Percentiles rank a stretch among this genome's conserved stretches.
Conservation (phyloP, 2,329 filamentous ascomycete species). For the Lecanicillium sp. region DNA sequence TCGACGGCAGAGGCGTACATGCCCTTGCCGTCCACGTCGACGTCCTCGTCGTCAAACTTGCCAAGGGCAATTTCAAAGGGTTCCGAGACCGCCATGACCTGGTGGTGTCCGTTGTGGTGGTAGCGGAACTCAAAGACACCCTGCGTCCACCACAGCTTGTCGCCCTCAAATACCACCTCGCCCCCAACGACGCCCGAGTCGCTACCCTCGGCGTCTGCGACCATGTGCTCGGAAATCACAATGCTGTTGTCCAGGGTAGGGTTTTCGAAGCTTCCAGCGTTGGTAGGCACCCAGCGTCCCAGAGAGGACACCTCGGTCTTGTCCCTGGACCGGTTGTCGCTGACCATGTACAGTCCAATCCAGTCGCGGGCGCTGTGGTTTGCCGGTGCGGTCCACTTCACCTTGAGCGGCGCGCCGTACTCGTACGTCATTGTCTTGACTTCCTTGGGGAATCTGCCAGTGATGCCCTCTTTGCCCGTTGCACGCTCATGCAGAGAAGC, state of each 20-base stretch:
- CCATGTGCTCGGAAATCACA: slow-evolving; percentile 58
- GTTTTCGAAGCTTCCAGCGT: slow-evolving; percentile 68
- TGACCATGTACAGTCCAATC: slow-evolving; percentile 94
- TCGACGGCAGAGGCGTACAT: slow-evolving; percentile 67
- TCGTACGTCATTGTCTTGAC: slow-evolving; percentile 74
- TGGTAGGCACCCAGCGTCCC: slow-evolving; percentile 84
- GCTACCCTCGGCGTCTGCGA: slow-evolving; percentile 45
- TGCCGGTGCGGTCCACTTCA: slow-evolving; percentile 83
- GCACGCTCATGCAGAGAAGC: slow-evolving; percentile 50
- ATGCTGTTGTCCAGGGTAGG: slow-evolving; percentile 71
- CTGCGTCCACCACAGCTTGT: slow-evolving; percentile 96
- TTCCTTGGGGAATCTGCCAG: slow-evolving; percentile 60
- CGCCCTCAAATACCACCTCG: slow-evolving; percentile 80
- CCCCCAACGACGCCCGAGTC: slow-evolving; percentile 61
- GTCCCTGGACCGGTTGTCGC: slow-evolving; percentile 83
- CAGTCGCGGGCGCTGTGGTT: slow-evolving; percentile 90
- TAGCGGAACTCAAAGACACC: slow-evolving; percentile 96
- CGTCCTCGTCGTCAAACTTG: slow-evolving; percentile 71
- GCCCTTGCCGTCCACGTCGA: slow-evolving; percentile 52
- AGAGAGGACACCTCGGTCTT: slow-evolving; percentile 77
- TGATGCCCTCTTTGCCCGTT: slow-evolving; percentile 67
- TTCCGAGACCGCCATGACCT: slow-evolving; percentile 87
- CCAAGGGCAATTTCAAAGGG: slow-evolving; percentile 87
- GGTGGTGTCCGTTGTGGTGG: slow-evolving; percentile 88
- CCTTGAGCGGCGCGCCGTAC: slow-evolving; percentile 83